phyloP scores from a whole-genome alignment of 805 yeast genomes.

The Candida manassasensis region DNA sequence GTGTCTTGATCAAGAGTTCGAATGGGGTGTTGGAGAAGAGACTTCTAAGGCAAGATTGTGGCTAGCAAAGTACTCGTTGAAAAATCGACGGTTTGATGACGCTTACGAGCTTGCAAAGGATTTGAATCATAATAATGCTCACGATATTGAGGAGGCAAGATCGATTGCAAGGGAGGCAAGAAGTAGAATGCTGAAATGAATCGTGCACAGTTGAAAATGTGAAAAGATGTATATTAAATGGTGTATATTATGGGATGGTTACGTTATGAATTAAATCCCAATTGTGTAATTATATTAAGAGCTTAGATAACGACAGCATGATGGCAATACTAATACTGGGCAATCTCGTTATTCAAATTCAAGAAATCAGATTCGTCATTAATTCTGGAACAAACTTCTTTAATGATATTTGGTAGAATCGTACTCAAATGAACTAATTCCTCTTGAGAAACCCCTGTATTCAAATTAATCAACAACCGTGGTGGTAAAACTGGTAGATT shows the following conservation, averaged over 20 bases:
- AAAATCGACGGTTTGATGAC: constrained; percentile 50
- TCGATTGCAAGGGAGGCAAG: constrained; percentile 76
- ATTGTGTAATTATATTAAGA: not conserved
- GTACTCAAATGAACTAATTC: constrained; percentile 23
- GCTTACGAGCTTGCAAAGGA: constrained; percentile 75
- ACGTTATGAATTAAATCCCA: not conserved
- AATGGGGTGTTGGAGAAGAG: constrained; percentile 67
- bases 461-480: constrained; percentile 30
- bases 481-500: constrained; percentile 50
- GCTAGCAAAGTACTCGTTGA: constrained; percentile 70
- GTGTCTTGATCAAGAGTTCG: constrained; percentile 60
- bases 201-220: not conserved
- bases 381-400: constrained; percentile 20
- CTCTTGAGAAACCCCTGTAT: constrained; percentile 20
- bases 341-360: constrained; percentile 23
- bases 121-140: constrained; percentile 65
- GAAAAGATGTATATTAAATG: not conserved
- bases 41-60: constrained; percentile 78
- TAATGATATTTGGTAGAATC: constrained; percentile 18
- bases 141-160: constrained; percentile 86
- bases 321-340: constrained; percentile 12
- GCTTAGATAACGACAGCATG: not conserved
- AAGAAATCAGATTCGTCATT: constrained; percentile 20
- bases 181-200: constrained; percentile 35
- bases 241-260: not conserved